phyloP scores from a whole-genome alignment of 2,329 filamentous ascomycete genomes.

The Penicillium griseofulvum region DNA sequence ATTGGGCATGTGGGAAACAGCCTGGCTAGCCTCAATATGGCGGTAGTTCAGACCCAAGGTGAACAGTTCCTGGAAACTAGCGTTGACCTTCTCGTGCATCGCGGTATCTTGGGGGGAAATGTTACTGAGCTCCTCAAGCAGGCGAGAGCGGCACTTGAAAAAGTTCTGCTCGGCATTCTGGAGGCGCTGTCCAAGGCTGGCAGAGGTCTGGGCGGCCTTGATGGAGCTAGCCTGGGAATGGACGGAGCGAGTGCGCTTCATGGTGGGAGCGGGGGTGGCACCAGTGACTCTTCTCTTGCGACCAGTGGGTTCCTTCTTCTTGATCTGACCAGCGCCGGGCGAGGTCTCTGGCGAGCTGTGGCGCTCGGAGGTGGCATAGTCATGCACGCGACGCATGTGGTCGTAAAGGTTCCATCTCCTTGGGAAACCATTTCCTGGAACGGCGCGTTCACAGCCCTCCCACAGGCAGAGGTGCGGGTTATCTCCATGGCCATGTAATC shows the following conservation, averaged over 20 bases:
- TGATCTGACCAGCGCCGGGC: slow-evolving; percentile 31
- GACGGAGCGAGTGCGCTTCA: slow-evolving; percentile 44
- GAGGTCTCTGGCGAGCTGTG: slow-evolving; percentile 44
- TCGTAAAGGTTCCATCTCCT: slow-evolving; percentile 94
- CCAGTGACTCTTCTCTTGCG: slow-evolving; percentile 43
- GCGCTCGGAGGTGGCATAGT: slow-evolving; percentile 50
- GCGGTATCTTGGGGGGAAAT: slow-evolving; percentile 42
- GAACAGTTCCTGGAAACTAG: slow-evolving; percentile 44
- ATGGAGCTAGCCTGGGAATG: slow-evolving; percentile 36
- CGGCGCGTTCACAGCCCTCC: slow-evolving; percentile 79
- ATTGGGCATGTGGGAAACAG: slow-evolving; percentile 35
- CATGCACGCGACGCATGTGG: slow-evolving; percentile 94
- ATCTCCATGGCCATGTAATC: slow-evolving; percentile 90
- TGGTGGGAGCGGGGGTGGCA: slow-evolving; percentile 37
- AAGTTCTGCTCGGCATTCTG: slow-evolving; percentile 45
- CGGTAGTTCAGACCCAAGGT: slow-evolving; percentile 45
- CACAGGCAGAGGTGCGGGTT: slow-evolving; percentile 90
- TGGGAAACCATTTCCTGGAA: slow-evolving; percentile 83
- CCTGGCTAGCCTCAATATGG: slow-evolving; percentile 43
- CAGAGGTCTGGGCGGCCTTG: slow-evolving; percentile 35
- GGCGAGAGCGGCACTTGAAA: slow-evolving; percentile 40
- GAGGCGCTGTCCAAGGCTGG: slow-evolving; percentile 40
- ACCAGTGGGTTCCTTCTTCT: slow-evolving; percentile 40
- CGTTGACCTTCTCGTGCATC: slow-evolving; percentile 46
- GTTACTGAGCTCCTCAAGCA: slow-evolving; percentile 40